Evolutionary conservation across 2,329 filamentous ascomycete genomes (phyloP).

Genomic region (Scytalidium lignicola): DNA sequence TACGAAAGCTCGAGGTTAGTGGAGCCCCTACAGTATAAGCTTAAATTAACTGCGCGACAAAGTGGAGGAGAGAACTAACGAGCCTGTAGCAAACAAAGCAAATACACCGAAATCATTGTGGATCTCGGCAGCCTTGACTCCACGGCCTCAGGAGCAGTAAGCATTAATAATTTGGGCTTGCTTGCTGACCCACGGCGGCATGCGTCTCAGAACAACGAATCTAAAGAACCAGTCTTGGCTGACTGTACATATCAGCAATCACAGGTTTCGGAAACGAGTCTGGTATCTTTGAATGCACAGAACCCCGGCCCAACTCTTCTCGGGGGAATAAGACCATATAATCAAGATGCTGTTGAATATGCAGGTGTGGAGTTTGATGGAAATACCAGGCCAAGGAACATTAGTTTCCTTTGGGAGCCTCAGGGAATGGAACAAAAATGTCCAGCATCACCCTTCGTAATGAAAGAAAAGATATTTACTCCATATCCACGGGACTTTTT

Average conservation of each 20-base stretch:
- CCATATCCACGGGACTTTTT: conserved; percentile 1
- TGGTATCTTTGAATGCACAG: no score
- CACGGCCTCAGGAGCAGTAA: neutral
- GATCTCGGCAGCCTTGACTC: neutral
- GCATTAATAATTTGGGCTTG: neutral
- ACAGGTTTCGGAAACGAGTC: no score
- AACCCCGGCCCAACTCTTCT: no score
- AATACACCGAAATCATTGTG: neutral
- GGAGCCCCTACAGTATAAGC: neutral
- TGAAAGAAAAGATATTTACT: neutral
- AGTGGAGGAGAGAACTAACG: neutral
- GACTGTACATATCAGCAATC: no score
- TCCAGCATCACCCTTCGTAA: neutral
- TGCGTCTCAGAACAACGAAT: no score
- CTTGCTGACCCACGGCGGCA: neutral
- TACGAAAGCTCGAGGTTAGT: conserved; percentile 15
- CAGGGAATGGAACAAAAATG: no score
- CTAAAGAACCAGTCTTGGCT: no score
- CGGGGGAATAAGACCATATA: no score
- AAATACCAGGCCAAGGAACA: no score
- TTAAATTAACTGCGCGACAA: neutral
- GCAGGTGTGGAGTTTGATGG: no score
- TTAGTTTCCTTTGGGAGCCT: no score
- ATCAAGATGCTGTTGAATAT: no score
- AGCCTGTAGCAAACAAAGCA: neutral